phyloP scores from a whole-genome alignment of 2,329 filamentous ascomycete species.

The Fusarium vanettenii region DNA sequence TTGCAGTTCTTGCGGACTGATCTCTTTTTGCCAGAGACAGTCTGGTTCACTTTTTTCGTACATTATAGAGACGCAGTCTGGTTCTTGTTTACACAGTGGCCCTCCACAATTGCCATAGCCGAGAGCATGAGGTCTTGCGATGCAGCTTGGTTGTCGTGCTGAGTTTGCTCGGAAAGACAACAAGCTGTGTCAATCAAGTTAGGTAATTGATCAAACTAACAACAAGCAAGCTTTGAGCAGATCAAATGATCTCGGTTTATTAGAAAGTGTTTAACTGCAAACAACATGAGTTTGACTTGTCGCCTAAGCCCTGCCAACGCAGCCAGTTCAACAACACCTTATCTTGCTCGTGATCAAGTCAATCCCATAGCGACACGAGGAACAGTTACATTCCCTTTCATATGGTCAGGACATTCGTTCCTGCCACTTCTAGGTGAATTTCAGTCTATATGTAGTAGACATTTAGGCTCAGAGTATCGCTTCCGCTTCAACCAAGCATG shows the following conservation, averaged over 20 bases:
- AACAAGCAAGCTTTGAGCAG: not conserved
- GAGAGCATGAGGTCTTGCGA: not conserved
- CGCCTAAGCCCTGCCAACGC: not conserved
- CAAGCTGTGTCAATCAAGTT: not conserved
- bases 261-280: too few species aligned
- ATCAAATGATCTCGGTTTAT: not conserved
- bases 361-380: not conserved
- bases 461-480: not conserved
- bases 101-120: not conserved
- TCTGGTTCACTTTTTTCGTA: too few species aligned
- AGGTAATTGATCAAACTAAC: not conserved
- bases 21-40: not conserved
- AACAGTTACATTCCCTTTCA: not conserved
- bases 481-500: not conserved
- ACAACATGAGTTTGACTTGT: not conserved
- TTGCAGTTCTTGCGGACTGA: not conserved
- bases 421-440: not conserved
- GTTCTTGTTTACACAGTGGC: not conserved
- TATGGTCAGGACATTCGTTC: not conserved
- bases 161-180: not conserved
- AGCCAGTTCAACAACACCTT: not conserved
- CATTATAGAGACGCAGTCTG: not conserved
- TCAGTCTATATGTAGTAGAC: not conserved
- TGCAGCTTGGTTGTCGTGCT: not conserved
- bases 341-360: not conserved